Evolutionary conservation across 2,329 filamentous ascomycete species (phyloP), one percentile per base, ranked within the genome.

Genomic region (Phialemoniopsis sp.): DNA sequence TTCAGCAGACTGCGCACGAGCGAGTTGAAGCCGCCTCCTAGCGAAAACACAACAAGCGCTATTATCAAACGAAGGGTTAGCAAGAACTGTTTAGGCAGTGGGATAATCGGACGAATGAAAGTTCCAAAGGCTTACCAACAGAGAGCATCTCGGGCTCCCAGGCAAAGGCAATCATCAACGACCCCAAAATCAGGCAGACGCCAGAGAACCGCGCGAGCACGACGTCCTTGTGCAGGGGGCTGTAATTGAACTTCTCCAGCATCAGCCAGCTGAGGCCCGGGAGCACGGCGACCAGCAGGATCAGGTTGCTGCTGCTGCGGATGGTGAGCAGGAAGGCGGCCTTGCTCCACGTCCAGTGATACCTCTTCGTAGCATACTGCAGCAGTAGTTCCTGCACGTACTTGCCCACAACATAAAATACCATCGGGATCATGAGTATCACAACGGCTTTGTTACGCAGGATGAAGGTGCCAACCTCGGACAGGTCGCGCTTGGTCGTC

Each of bases 281-380:
- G 2, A 73, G 51, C 2, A 72, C 17, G 3, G 58, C 48, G 1
- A 68, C 51, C 2, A 70, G 55, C 35, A 63, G 57, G 1, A 62
- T 42, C 4, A 72, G 50, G 32, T 62, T 64, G 8, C 57, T 53
- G 3, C 59, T 46, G 31, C 58, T 64, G 8, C 62, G 58, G 17
- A 68, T 48, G 1, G 66, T 66, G 1, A 64, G 51, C 16, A 72
- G 40, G 16, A 66, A 64, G 0, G 70, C 64, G 12, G 68, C 68
- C 55, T 58, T 58, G 31, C 62, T 64, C 67, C 70, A 72, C 8
- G 62, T 64, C 63, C 73, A 70, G 21, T 56, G 37, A 50, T 74
- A 79, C 6, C 73, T 63, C 35, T 67, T 70, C 1, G 68, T 70
- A 39, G 72, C 62, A 48, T 78, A 78, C 48, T 80, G 77, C 3